Percentiles rank a stretch among this genome's conserved stretches.
Conservation (phyloP, 805 yeast species). For the Ogataea nonfermentans region DNA sequence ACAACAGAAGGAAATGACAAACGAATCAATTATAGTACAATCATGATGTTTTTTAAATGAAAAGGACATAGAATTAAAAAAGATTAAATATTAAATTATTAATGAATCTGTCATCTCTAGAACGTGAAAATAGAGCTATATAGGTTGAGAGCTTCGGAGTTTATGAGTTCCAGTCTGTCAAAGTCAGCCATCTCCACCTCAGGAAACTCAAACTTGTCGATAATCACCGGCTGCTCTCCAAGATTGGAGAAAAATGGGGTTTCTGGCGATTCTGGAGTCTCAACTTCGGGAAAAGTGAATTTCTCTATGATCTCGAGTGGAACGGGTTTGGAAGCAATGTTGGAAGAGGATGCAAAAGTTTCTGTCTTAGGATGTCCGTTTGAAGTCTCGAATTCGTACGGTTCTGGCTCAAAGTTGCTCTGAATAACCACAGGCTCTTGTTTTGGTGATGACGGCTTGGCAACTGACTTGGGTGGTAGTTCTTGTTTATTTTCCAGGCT, state of each 20-base stretch:
- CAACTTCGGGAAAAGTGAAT: constrained; percentile 20
- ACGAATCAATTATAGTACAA: constrained; percentile 9
- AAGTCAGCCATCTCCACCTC: constrained; percentile 16
- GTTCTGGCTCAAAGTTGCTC: too few relatives aligned
- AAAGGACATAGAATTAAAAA: constrained; percentile 6
- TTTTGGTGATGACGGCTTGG: not conserved
- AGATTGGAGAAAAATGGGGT: constrained; percentile 3
- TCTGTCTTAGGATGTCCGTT: too few relatives aligned
- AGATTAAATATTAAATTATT: constrained; percentile 1
- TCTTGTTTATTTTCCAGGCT: not conserved
- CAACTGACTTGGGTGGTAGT: not conserved
- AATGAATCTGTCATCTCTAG: constrained; percentile 8
- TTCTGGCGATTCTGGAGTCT: constrained; percentile 8
- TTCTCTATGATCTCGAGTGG: constrained; percentile 17
- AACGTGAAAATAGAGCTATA: constrained; percentile 20
- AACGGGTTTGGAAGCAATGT: not conserved
- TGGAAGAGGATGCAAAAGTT: not conserved
- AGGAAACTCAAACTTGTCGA: constrained; percentile 26
- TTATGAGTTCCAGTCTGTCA: constrained; percentile 10
- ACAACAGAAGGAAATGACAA: constrained; percentile 1
- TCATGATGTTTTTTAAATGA: not conserved
- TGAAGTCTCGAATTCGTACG: too few relatives aligned
- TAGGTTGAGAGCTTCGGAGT: constrained; percentile 13
- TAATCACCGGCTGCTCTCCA: constrained; percentile 6
- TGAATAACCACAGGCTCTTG: not conserved